Evolutionary conservation across 139 green algal genomes (phyloP).

Genomic region (Closterium sp.): DNA sequence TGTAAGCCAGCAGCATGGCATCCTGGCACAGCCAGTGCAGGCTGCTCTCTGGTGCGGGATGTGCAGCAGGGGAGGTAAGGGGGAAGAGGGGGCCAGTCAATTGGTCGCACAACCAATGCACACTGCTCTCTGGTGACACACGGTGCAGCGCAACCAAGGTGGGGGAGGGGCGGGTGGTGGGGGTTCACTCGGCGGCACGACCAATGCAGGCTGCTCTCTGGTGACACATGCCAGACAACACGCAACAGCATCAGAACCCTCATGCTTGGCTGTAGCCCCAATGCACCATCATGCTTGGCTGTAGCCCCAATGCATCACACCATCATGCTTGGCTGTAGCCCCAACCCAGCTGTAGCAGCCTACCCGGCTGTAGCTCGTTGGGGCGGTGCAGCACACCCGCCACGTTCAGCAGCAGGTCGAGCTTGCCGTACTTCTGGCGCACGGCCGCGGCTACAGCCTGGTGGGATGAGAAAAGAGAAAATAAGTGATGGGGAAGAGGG

Average conservation of each 20-base stretch:
- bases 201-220: conserved; percentile 67
- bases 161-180: no score
- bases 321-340: background rate
- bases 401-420: conserved; percentile 75
- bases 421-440: conserved; percentile 27
- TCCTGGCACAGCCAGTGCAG: conserved; percentile 58
- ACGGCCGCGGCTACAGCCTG: conserved; percentile 52
- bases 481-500: background rate
- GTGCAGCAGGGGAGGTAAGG: background rate
- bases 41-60: conserved; percentile 61
- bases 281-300: background rate
- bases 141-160: no score
- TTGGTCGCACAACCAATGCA: conserved; percentile 27
- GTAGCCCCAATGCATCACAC: no score
- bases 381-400: conserved; percentile 65
- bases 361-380: background rate
- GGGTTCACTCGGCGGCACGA: conserved; percentile 69
- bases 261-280: background rate
- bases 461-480: background rate
- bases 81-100: no score
- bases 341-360: no score
- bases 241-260: no score
- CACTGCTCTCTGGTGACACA: conserved; percentile 66
- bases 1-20: conserved; percentile 59
- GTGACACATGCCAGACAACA: no score